Conservation (phyloP, 306 rosid genomes). For the Luffa aegyptiaca region DNA sequence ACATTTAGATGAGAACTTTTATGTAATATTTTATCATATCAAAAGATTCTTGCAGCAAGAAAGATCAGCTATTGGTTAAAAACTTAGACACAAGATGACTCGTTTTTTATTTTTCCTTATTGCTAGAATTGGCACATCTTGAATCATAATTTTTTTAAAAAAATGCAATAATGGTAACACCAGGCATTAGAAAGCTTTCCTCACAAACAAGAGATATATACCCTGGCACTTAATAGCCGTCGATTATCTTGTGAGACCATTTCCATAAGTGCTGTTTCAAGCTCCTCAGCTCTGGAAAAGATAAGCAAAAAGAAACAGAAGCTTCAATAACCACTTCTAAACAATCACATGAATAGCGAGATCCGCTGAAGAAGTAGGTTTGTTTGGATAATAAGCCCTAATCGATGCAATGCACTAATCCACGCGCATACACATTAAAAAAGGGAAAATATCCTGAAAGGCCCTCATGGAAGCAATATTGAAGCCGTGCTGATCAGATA, state of each 20-base stretch:
- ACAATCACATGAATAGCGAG: not conserved
- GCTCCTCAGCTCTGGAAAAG: conserved; percentile 77
- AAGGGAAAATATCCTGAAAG: not conserved
- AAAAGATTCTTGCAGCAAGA: not conserved
- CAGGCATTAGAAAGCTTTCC: conserved; percentile 1
- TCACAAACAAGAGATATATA: conserved; percentile 29
- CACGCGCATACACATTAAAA: not conserved
- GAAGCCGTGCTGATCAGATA: not conserved
- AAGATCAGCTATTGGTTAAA: not conserved
- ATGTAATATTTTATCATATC: not conserved
- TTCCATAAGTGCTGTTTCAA: conserved; percentile 92
- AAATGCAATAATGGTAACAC: not conserved
- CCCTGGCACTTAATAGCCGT: conserved; percentile 72
- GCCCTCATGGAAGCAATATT: not conserved
- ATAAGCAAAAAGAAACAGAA: conserved; percentile 2
- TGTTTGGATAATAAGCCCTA: not conserved
- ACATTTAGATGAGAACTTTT: not conserved
- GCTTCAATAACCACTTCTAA: conserved; percentile 13
- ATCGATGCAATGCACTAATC: not conserved
- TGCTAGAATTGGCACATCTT: not conserved
- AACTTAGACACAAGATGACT: not conserved
- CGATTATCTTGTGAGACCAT: conserved; percentile 77
- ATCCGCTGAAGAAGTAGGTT: not conserved
- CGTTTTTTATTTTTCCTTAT: not conserved
- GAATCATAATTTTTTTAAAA: not conserved